Base-by-base conservation (phyloP, 148 eudicot species). In the Rhododendron kiyosumense region DNA sequence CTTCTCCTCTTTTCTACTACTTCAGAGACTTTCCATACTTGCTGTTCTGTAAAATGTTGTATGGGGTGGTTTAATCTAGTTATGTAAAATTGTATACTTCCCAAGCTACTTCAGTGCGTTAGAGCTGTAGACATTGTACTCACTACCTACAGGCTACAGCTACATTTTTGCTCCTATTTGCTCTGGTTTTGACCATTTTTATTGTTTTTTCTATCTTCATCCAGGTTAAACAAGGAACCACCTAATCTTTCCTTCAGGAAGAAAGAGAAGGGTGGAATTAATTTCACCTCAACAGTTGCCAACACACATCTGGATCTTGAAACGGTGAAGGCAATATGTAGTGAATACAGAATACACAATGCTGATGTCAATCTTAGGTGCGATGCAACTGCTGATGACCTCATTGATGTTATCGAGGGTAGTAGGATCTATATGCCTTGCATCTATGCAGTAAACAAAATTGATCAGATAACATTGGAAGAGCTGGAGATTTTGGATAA, bases 381-480 rank as follows among this genome's bases (percentile, higher is more conserved):
- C 85, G 99, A 97, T 88, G 99, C 99, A 71, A 94, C 99, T 61
- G 99, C 98, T 30, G 98, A 97, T 92, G 99, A 97, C 91, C 98
- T 97, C 81, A 95, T 97, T 83, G 99, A 97, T 86, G 96, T 97
- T 79, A 97, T 97, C 61, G 99, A 97, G 88, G 98, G 99, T 28
- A 97, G 99, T 84, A 91, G 98, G 91, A 92, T 97, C 63, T 97
- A 97, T 85, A 94, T 92, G 83, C 98, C 99, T 59, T 97, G 99
- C 94, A 91, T 97, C 87, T 97, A 97, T 90, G 99, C 88, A 26
- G 87, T 97, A 86, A 97, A 97, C 92, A 97, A 97, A 89, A 93
- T 97, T 83, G 99, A 97, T 92, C 98, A 95, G 92, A 94, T 97
- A 48, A 97, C 99, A 57, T 87, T 97, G 48, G 99, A 97, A 89